Evolutionary conservation across 768 basidiomycete genomes (phyloP).

Genomic region (Termitomyces sp.): DNA sequence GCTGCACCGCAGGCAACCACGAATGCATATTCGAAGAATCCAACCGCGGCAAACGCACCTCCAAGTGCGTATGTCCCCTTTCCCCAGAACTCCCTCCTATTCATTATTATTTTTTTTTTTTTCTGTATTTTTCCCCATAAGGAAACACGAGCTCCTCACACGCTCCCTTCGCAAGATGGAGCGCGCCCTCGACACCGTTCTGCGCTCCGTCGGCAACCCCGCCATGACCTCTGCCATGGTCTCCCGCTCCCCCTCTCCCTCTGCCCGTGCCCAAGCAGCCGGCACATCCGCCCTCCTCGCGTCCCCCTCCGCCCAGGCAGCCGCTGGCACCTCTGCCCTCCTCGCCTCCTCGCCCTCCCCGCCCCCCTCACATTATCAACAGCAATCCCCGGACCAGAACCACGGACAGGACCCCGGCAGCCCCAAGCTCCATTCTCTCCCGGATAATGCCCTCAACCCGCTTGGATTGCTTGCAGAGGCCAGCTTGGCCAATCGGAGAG

Average conservation of each 20-base stretch:
- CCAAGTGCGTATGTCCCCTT: constrained; percentile 51
- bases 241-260: constrained; percentile 78
- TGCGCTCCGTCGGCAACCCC: constrained; percentile 85
- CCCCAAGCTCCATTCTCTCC: constrained; percentile 86
- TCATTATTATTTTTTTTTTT: no score
- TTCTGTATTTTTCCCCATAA: constrained; percentile 29
- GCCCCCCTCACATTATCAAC: constrained; percentile 27
- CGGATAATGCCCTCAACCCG: constrained; percentile 91
- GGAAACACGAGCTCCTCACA: constrained; percentile 82
- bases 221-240: constrained; percentile 74
- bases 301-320: constrained; percentile 45
- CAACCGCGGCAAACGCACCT: constrained; percentile 87
- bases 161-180: constrained; percentile 89
- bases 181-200: constrained; percentile 85
- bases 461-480: constrained; percentile 91
- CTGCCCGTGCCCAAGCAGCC: constrained; percentile 53
- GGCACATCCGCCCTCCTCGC: constrained; percentile 57
- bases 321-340: constrained; percentile 54
- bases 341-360: constrained; percentile 48
- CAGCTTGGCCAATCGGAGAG: constrained; percentile 70
- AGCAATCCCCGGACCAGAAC: constrained; percentile 24
- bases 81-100: constrained; percentile 2
- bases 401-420: constrained; percentile 36
- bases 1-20: constrained; percentile 73
- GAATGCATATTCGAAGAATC: constrained; percentile 98